Evolutionary conservation across 768 basidiomycete genomes (phyloP), one percentile per base, ranked within the genome.

Genomic region (Candolleomyces eurysporus): DNA sequence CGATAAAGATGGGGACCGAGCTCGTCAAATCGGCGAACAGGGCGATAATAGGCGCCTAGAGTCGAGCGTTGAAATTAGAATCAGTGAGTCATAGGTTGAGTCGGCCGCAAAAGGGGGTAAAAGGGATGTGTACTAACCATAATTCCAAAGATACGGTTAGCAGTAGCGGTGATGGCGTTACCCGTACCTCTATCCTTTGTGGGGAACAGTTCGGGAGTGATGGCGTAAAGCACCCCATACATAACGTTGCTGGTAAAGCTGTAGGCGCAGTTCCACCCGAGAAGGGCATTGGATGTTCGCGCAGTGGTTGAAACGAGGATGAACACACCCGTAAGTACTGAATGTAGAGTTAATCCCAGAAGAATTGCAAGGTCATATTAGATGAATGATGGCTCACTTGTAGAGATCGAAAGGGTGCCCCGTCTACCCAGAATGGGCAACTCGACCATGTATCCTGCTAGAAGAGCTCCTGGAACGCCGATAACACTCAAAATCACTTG

Each of bases 221-320:
- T 71, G 17, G 88, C 87, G 66, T 89, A 90, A 48, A 91, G 66
- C 2, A 91, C 88, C 6, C 90, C 88, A 55, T 88, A 91, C 89
- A 90, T 91, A 63, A 89, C 83, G 78, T 88, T 73, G 58, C 70
- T 72, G 8, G 68, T 68, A 55, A 88, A 88, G n/a, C 76, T 79
- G 64, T 89, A 90, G 9, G 82, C 89, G 68, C 89, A 92, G 72
- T 92, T 91, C 90, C 90, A 92, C 51, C 85, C 90, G 26, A 92
- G 78, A 46, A 92, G 79, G 30, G 83, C 79, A 62, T 87, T 78
- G 8, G 87, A 89, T 61, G 81, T 85, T 65, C 84, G 80, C 32
- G 90, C 82, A n/a, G 90, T 91, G 49, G 90, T 92, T 36, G 83
- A 86, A 64, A 80, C 86, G 67, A 89, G 87, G 50, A 94, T 81